Base-by-base conservation (phyloP, 352 stramenopile genomes). In the Pythium angustatum region DNA sequence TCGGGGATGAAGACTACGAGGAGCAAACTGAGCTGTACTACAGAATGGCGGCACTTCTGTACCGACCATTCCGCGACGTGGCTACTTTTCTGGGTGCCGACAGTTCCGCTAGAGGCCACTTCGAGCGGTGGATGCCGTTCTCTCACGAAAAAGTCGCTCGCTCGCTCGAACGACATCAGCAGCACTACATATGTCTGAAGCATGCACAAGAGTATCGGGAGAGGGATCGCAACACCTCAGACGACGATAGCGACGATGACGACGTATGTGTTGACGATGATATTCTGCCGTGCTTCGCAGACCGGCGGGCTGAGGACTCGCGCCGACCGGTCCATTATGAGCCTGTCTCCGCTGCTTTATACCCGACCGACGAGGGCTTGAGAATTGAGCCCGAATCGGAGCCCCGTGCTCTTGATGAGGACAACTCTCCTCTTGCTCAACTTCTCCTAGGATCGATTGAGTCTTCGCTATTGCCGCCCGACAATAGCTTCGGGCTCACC, bases 11-110 rank as follows among this genome's bases (percentile, higher is more conserved):
- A 8, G 62, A 68, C 17, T 52, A 54, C n/a, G 24, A 9, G 5
- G 58, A 70, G 9, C 41, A 70, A 26, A 28, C 51, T 6, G 62
- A 70, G 38, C 48, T 74, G 0, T 71, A 68, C 31, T 68, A 62
- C 15, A 49, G 62, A 24, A n/a, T 65, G 0, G 57, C 47, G 7
- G 21, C 38, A 3, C 21, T 71, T 19, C 34, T 74, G 1, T 68
- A 68, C 27, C 64, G 54, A 6, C 57, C 62, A 24, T 74, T 74
- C 33, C 58, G 62, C 5, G 26, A 58, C 17, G 44, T 49, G 1
- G 6, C n/a, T 14, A 5, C 24, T 6, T 53, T 69, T 49, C 27
- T 74, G 15, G 40, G 62, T 22, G 1, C 3, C 2, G 21, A 30
- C 22, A 41, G 21, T 9, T 56, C 33, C 26, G 55, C 31, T 11